Base-by-base conservation (phyloP, 1,284 basidiomycete genomes). In the Peniophora sp. region DNA sequence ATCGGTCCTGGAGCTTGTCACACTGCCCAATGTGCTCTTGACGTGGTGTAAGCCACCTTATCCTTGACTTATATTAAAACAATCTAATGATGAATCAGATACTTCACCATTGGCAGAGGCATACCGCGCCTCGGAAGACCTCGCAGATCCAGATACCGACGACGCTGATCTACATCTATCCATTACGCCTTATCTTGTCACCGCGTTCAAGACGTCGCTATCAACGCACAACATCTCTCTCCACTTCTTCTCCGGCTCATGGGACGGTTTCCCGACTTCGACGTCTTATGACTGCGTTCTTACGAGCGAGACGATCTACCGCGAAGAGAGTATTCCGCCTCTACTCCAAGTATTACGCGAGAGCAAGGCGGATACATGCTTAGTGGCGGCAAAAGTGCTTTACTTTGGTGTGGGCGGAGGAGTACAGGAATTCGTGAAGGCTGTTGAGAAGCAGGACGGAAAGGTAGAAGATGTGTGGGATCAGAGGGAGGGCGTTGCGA, bases 381-480 rank as follows among this genome's bases (percentile, higher is more conserved):
- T 94, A 12, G 83, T 92, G 2, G 90, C 92, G 0, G 85, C 85
- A n/a, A 98, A 95, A 68, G 77, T 92, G 10, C 71, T 97, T 24
- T 98, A 99, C 65, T 98, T 98, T 68, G 96, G 96, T 16, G 94
- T 98, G 2, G 96, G 96, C 0, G 95, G 95, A 0, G 91, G 93
- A 0, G 74, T 94, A 9, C 69, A 79, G 20, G 85, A 87, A 52
- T 97, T 99, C 63, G 65, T 83, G 17, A 63, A 65, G 23, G 72
- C 69, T 2, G 74, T 93, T 0, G 69, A 77, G 52, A 62, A 60
- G 23, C 50, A 52, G 12, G 25, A 68, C 61, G 73, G 74, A 39
- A 56, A 56, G 24, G 73, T 77, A 0, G 67, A 74, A 51, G 73
- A 66, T 1, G 67, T 83, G 3, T 77, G 75, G 75, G 81, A 88